These are phyloP conservation scores for Phytophthora multivora DNA, from an alignment of 352 stramenopile genomes.

Conservation along the genomic window DNA sequence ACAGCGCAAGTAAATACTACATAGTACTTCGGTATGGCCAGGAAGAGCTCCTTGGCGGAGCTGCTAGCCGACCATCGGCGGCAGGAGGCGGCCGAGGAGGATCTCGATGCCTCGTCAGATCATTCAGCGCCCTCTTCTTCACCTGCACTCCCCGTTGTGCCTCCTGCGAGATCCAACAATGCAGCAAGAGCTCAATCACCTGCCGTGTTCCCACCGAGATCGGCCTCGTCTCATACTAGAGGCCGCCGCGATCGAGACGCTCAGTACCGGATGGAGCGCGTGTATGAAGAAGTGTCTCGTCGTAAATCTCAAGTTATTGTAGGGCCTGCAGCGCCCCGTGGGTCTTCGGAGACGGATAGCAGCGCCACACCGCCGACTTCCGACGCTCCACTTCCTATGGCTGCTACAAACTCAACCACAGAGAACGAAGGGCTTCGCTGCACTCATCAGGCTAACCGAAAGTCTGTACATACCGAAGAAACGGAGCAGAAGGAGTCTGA, in stretches of 20 bases:
- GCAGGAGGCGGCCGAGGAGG: slow-evolving; percentile 18
- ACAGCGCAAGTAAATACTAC: slow-evolving; percentile 28
- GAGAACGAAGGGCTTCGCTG: slow-evolving; percentile 21
- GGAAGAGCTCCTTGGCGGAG: slow-evolving; percentile 36
- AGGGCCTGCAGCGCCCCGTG: slow-evolving; percentile 13
- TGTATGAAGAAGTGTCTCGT: slow-evolving; percentile 54
- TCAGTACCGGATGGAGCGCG: slow-evolving; percentile 55
- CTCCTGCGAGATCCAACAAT: not conserved
- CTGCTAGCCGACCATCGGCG: slow-evolving; percentile 35
- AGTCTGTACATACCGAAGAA: not conserved
- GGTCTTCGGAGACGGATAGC: slow-evolving; percentile 36
- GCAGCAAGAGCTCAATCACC: slow-evolving; percentile 18
- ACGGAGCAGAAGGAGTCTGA: not conserved
- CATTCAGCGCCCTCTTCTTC: not conserved
- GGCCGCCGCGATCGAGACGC: slow-evolving; percentile 25
- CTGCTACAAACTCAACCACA: slow-evolving; percentile 26
- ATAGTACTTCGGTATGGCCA: slow-evolving; percentile 22
- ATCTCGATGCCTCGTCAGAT: not conserved
- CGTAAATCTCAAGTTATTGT: slow-evolving; percentile 33
- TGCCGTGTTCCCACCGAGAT: slow-evolving; percentile 5
- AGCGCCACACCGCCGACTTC: slow-evolving; percentile 25
- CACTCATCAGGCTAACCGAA: slow-evolving; percentile 6
- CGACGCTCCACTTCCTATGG: slow-evolving; percentile 9
- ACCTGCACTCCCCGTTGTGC: not conserved
- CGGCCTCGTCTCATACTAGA: slow-evolving; percentile 8